phyloP scores from a whole-genome alignment of 495 filamentous ascomycete genomes.

The Podospora tetraspora region DNA sequence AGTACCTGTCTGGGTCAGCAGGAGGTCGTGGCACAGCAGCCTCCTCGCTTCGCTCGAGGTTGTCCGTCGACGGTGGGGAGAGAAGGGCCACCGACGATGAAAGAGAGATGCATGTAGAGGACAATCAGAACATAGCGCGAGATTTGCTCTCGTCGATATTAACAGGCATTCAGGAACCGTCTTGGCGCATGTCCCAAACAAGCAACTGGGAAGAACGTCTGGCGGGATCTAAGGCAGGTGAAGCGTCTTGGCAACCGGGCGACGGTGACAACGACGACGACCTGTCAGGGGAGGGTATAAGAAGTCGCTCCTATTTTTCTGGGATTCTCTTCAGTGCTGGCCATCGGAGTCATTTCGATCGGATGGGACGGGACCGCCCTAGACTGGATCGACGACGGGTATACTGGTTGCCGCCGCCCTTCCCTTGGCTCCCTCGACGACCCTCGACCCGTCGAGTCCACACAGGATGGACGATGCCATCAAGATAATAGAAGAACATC shows the following conservation, averaged over 20 bases:
- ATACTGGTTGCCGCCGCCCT: neutral
- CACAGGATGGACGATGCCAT: neutral
- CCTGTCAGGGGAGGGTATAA: neutral
- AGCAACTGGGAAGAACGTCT: slow-evolving; percentile 1
- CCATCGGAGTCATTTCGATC: neutral
- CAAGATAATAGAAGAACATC: neutral
- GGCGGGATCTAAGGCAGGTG: neutral
- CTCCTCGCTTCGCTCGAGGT: neutral
- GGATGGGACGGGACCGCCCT: neutral
- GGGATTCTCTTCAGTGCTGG: neutral
- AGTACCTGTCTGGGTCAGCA: neutral
- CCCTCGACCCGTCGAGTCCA: neutral
- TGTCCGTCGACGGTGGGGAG: neutral
- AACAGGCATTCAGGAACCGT: slow-evolving; percentile 4
- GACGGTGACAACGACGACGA: neutral
- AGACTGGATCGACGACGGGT: neutral
- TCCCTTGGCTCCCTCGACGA: neutral
- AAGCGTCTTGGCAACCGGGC: neutral
- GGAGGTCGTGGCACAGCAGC: neutral
- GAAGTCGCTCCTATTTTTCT: neutral
- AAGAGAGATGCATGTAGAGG: neutral
- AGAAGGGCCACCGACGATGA: neutral
- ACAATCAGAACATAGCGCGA: neutral
- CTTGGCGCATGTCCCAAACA: slow-evolving; percentile 8
- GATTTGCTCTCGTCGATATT: neutral